A percentile compares a stretch with the other conserved stretches of the same genome.
These are phyloP conservation scores for Didymella arachidicola DNA, from an alignment of 2,329 filamentous ascomycete species.

Conservation along the genomic window DNA sequence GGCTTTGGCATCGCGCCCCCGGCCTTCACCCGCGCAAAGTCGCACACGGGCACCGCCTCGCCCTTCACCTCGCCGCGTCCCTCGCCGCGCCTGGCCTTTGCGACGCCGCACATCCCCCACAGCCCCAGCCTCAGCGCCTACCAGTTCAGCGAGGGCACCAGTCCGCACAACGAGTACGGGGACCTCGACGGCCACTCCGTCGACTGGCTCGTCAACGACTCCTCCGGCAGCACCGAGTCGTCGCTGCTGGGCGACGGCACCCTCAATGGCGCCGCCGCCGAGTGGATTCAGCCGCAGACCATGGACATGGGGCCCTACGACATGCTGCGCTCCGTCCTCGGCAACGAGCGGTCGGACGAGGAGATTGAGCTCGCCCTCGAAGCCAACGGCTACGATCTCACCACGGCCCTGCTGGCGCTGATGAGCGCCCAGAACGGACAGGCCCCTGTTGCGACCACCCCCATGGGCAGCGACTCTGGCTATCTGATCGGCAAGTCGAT, in stretches of 20 bases:
- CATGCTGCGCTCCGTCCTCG: constrained; percentile 93
- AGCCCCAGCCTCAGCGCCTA: constrained; percentile 95
- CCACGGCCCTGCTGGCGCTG: constrained; percentile 86
- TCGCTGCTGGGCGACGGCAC: constrained; percentile 72
- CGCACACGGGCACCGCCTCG: constrained; percentile 71
- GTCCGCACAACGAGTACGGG: constrained; percentile 83
- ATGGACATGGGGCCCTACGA: constrained; percentile 97
- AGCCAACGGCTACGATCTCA: constrained; percentile 89
- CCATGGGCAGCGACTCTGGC: constrained; percentile 63
- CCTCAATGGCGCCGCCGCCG: constrained; percentile 80
- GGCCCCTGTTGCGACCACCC: constrained; percentile 56
- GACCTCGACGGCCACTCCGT: constrained; percentile 94
- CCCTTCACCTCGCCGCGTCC: constrained; percentile 94
- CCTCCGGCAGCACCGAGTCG: constrained; percentile 82
- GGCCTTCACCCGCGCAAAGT: constrained; percentile 77
- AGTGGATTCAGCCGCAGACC: constrained; percentile 74
- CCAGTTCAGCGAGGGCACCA: constrained; percentile 81
- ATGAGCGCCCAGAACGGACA: constrained; percentile 74
- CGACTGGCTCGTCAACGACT: constrained; percentile 92
- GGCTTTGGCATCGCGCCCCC: constrained; percentile 77
- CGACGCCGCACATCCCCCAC: constrained; percentile 89
- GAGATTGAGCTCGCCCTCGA: constrained; percentile 94
- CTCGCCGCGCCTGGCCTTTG: constrained; percentile 88
- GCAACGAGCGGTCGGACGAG: constrained; percentile 87
- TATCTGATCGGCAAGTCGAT: constrained; percentile 91